Conservation (phyloP, 352 stramenopile species). For the Phytophthora citricola region DNA sequence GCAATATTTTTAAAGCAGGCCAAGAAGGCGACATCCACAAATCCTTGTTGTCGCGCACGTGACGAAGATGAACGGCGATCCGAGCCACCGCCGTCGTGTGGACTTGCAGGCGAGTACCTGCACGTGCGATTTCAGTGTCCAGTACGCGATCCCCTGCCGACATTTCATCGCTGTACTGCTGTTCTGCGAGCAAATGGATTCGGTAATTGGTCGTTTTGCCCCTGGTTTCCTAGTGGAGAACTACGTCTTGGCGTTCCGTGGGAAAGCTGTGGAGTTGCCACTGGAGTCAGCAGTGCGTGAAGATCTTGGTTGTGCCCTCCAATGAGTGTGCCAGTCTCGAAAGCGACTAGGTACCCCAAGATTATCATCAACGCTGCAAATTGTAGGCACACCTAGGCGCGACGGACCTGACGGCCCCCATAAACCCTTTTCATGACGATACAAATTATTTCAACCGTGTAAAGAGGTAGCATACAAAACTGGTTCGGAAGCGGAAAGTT, state of each 20-base stretch:
- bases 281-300: conserved; percentile 41
- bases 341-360: background rate
- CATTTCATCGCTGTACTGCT: conserved; percentile 66
- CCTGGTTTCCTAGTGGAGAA: conserved; percentile 53
- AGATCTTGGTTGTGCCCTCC: conserved; percentile 25
- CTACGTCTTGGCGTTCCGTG: conserved; percentile 39
- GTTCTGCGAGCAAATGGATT: conserved; percentile 63
- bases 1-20: no score
- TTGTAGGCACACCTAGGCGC: no score
- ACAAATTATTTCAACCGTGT: no score
- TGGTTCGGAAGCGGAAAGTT: no score
- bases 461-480: no score
- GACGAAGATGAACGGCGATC: conserved; percentile 49
- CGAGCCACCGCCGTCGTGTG: conserved; percentile 39
- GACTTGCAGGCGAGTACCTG: conserved; percentile 56
- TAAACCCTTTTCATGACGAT: no score
- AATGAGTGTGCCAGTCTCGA: conserved; percentile 2
- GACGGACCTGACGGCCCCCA: no score
- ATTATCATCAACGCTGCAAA: no score
- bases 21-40: no score
- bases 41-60: conserved; percentile 55
- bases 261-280: conserved; percentile 55
- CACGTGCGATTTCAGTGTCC: conserved; percentile 62
- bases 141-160: conserved; percentile 64
- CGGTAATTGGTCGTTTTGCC: conserved; percentile 49